phyloP scores from a whole-genome alignment of 345 rosid genomes.

The Gossypium longicalyx region DNA sequence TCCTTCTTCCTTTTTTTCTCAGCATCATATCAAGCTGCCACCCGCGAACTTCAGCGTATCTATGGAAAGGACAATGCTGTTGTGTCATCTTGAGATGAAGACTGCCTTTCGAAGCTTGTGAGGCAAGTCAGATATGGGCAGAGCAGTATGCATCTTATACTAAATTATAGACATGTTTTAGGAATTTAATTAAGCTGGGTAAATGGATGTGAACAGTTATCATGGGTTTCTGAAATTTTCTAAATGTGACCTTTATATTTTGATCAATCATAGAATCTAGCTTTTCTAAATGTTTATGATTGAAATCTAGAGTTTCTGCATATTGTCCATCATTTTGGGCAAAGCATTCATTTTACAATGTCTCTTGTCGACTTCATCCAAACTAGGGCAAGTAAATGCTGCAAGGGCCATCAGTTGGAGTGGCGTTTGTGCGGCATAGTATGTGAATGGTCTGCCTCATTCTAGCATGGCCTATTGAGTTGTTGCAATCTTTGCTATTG shows the following conservation, averaged over 20 bases:
- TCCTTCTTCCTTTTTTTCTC: conserved; percentile 22
- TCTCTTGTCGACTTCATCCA: neutral
- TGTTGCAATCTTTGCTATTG: neutral
- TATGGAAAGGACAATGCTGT: conserved; percentile 47
- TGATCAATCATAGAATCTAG: neutral
- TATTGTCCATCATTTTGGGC: neutral
- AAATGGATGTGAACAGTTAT: conserved; percentile 4
- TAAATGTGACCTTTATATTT: conserved; percentile 1
- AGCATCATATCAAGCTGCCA: conserved; percentile 66
- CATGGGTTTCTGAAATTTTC: neutral
- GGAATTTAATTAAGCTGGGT: conserved; percentile 13
- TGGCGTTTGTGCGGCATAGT: neutral
- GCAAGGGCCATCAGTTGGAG: neutral
- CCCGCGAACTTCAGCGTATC: conserved; percentile 60
- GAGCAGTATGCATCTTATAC: conserved; percentile 12
- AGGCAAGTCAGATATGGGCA: conserved; percentile 20
- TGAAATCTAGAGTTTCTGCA: neutral
- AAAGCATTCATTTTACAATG: neutral
- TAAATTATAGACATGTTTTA: neutral
- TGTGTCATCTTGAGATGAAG: conserved; percentile 34
- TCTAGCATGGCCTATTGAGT: neutral
- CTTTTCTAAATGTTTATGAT: neutral
- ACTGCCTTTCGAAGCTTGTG: conserved; percentile 9
- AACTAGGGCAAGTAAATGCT: neutral
- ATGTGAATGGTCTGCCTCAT: neutral